Conservation (phyloP, 371 early-diverging fungal species). For the Rhizopus microsporus region DNA sequence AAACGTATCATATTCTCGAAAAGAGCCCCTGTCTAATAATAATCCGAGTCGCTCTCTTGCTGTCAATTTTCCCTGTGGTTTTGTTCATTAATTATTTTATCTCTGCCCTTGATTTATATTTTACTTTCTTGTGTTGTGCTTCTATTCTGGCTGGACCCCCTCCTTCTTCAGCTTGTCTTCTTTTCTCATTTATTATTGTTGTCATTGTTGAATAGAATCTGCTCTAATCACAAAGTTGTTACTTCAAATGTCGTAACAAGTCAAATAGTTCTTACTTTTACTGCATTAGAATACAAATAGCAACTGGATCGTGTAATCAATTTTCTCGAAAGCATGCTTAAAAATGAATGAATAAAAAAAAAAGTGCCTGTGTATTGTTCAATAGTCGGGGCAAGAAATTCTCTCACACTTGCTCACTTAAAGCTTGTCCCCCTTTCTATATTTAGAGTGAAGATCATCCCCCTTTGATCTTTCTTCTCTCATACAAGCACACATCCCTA, state of each 20-base stretch:
- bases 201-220: conserved; percentile 13
- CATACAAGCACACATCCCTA: too few species aligned
- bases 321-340: too few species aligned
- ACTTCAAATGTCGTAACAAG: too few species aligned
- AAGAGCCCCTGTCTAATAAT: conserved; percentile 84
- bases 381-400: too few species aligned
- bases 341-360: too few species aligned
- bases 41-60: conserved; percentile 91
- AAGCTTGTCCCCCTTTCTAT: too few species aligned
- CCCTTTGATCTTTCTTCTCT: too few species aligned
- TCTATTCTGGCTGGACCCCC: conserved; percentile 85
- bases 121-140: conserved; percentile 90
- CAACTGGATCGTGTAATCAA: not conserved
- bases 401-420: too few species aligned
- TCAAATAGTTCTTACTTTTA: not conserved
- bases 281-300: not conserved
- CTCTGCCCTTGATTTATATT: not conserved
- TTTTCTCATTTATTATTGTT: conserved; percentile 64
- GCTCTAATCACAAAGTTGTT: conserved; percentile 2
- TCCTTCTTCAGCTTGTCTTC: conserved; percentile 75
- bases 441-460: too few species aligned
- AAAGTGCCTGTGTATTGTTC: too few species aligned
- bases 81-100: not conserved
- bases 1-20: conserved; percentile 94
- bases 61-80: conserved; percentile 89